phyloP scores from a whole-genome alignment of 1,284 basidiomycete species.

The Wolfiporia cocos region DNA sequence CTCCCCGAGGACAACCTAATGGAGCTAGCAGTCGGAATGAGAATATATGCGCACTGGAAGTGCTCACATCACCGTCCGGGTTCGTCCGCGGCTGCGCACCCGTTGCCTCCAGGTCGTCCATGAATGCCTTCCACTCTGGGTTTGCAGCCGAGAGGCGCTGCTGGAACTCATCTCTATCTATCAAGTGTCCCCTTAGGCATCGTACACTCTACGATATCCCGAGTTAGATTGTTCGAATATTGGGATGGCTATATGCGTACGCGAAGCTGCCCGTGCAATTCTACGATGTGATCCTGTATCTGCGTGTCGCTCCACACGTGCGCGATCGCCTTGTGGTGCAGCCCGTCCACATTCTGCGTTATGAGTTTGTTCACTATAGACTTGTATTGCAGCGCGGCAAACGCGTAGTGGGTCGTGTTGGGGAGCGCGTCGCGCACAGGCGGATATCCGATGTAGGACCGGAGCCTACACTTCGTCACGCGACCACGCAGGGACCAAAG shows the following conservation, averaged over 20 bases:
- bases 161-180: slow-evolving; percentile 71
- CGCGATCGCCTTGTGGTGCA: slow-evolving; percentile 72
- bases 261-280: slow-evolving; percentile 87
- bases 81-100: slow-evolving; percentile 73
- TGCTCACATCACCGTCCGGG: slow-evolving; percentile 84
- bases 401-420: slow-evolving; percentile 82
- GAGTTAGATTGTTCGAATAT: slow-evolving; percentile 3
- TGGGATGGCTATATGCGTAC: slow-evolving; percentile 34
- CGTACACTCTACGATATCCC: slow-evolving; percentile 52
- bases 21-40: not conserved
- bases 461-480: no score
- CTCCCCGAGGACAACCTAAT: slow-evolving; percentile 67
- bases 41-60: not conserved
- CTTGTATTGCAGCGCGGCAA: slow-evolving; percentile 77
- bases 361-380: slow-evolving; percentile 62
- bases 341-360: slow-evolving; percentile 91
- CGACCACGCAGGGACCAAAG: no score
- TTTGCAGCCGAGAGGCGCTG: slow-evolving; percentile 66
- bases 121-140: slow-evolving; percentile 73
- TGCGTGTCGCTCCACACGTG: slow-evolving; percentile 30
- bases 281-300: slow-evolving; percentile 53
- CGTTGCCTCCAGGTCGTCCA: slow-evolving; percentile 59
- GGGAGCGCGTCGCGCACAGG: slow-evolving; percentile 75
- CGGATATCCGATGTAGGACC: slow-evolving; percentile 81
- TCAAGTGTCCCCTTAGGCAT: slow-evolving; percentile 65